Evolutionary conservation across 495 filamentous ascomycete genomes (phyloP).

Genomic region (Chaetomium cochliodes): DNA sequence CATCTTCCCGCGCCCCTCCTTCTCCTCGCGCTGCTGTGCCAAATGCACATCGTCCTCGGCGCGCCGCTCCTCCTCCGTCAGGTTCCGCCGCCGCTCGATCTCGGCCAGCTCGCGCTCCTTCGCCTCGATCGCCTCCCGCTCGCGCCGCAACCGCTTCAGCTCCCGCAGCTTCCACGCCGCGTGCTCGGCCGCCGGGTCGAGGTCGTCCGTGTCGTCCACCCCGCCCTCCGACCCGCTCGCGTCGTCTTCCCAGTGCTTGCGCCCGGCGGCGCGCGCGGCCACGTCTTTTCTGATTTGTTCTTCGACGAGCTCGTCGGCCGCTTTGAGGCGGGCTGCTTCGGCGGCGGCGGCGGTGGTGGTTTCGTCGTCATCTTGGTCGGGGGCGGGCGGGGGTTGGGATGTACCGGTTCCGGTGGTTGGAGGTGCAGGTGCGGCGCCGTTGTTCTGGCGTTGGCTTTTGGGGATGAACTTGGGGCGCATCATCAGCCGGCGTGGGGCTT

Average conservation of each 20-base stretch:
- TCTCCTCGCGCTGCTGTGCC: conserved; percentile 78
- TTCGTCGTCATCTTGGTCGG: conserved; percentile 34
- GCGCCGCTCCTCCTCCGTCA: conserved; percentile 82
- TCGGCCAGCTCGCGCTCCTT: conserved; percentile 86
- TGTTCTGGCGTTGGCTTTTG: conserved; percentile 64
- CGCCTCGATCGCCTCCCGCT: conserved; percentile 78
- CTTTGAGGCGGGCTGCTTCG: conserved; percentile 54
- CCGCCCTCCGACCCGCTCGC: conserved; percentile 68
- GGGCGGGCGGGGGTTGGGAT: not conserved
- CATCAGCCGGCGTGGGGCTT: conserved; percentile 70
- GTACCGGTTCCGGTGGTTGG: conserved; percentile 16
- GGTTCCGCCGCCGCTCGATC: conserved; percentile 80
- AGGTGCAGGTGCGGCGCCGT: conserved; percentile 17
- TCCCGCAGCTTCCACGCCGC: conserved; percentile 95
- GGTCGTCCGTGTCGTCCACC: conserved; percentile 81
- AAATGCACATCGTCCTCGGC: conserved; percentile 81
- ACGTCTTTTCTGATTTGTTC: conserved; percentile 81
- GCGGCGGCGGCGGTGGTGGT: conserved; percentile 34
- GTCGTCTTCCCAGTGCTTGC: conserved; percentile 79
- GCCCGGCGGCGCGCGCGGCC: conserved; percentile 69
- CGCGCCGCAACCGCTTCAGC: conserved; percentile 79
- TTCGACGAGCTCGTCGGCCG: conserved; percentile 75
- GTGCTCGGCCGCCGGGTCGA: conserved; percentile 85
- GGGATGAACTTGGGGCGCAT: conserved; percentile 89
- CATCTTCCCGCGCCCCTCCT: conserved; percentile 79